Percentiles rank a stretch among this genome's conserved stretches.
phyloP scores from a whole-genome alignment of 306 rosid species.

The Myrica gale region DNA sequence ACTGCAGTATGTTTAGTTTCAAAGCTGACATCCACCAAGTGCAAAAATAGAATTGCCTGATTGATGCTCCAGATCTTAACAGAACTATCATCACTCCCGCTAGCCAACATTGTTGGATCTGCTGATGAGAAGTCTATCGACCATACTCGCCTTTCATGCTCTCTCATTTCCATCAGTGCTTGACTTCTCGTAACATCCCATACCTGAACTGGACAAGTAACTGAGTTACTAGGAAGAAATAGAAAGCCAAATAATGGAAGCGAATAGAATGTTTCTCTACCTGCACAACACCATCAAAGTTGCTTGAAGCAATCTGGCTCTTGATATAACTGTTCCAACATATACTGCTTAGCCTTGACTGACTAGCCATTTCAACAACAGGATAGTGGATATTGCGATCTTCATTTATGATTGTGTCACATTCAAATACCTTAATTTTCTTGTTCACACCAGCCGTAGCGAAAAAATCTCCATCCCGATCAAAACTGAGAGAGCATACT shows the following conservation, averaged over 20 bases:
- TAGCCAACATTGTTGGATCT: conserved; percentile 91
- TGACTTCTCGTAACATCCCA: conserved; percentile 98
- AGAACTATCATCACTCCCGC: conserved; percentile 92
- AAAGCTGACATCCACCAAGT: conserved; percentile 98
- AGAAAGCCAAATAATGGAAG: conserved; percentile 20
- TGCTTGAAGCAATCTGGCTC: conserved; percentile 97
- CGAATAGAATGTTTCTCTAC: conserved; percentile 40
- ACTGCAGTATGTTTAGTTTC: conserved; percentile 94
- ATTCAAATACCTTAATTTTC: conserved; percentile 90
- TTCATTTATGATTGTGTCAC: conserved; percentile 68
- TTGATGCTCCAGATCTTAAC: conserved; percentile 99
- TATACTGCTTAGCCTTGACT: conserved; percentile 84
- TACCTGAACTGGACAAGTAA: conserved; percentile 50
- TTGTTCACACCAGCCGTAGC: conserved; percentile 96
- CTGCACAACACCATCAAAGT: conserved; percentile 97
- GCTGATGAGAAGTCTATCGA: conserved; percentile 90
- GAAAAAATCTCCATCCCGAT: conserved; percentile 91
- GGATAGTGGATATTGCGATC: conserved; percentile 96
- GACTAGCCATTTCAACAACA: conserved; percentile 86
- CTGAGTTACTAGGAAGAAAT: conserved; percentile 21
- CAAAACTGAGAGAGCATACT: conserved; percentile 85
- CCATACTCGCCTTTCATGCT: conserved; percentile 95
- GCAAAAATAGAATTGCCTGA: conserved; percentile 99
- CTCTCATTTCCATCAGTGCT: conserved; percentile 80
- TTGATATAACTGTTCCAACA: conserved; percentile 98